Evolutionary conservation across 441 rosid species (phyloP), one percentile per base, ranked within the genome.

Genomic region (Geranium incanum): DNA sequence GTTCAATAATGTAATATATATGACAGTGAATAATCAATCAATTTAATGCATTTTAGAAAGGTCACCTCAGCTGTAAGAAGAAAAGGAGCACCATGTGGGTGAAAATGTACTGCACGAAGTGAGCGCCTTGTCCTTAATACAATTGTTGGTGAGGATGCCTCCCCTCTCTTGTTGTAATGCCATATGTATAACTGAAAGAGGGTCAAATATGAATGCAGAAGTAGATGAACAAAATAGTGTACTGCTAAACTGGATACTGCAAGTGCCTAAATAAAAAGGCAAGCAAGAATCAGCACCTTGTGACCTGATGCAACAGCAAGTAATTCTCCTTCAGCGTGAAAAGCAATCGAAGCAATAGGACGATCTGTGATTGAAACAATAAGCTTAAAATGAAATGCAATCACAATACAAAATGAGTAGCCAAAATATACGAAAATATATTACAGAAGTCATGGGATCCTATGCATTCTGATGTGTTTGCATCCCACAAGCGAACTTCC

Each of bases 291-390:
- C 74, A 74, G 77, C 68, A 93, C 97, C 97, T 89, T 93, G 87
- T 93, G 98, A 63, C 98, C 98, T 57, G 94, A 91, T 72, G 97
- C 96, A 77, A 93, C 94, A 41, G 98, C 96, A 36, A 93, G 96
- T 67, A 93, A 77, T 74, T 89, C 97, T 45, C 97, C 97, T 79
- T 78, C 91, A 5, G 97, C 97, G 62, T 93, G 98, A 77, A 93
- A 93, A 72, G 98, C 97, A 73, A 93, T 91, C 37, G 97, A 93
- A 77, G 98, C 97, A 78, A 93, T 93, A 36, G 97, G 98, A 73
- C 94, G 92, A 74, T 81, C 98, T 93, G 78, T 74, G 68, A 72
- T 50, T 74, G 12, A 75, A 66, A 76, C 55, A 62, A 45, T 12
- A 45, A 8, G 3, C 9, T 11, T 45, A 9, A 45, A 45, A 45